Conservation (phyloP, 176 grass and related monocot species). For the Hordeum vulgare region DNA sequence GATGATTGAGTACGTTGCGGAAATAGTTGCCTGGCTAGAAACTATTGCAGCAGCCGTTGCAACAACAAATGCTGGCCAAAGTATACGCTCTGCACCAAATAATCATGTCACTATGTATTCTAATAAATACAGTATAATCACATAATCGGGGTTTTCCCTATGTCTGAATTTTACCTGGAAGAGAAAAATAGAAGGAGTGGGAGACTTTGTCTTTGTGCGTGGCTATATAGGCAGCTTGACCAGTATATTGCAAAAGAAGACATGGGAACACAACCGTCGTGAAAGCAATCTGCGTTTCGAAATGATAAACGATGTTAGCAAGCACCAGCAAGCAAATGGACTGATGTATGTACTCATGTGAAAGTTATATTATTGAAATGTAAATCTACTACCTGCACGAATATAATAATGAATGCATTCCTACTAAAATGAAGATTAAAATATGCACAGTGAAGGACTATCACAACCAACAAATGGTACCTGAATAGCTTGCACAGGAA, state of each 20-base stretch:
- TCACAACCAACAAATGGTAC: slow-evolving; percentile 17
- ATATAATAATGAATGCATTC: background rate
- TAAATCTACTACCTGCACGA: background rate
- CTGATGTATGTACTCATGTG: background rate
- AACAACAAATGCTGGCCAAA: slow-evolving; percentile 67
- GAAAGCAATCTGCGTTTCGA: slow-evolving; percentile 65
- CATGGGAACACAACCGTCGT: slow-evolving; percentile 72
- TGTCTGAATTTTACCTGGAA: slow-evolving; percentile 46
- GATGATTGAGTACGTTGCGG: slow-evolving; percentile 78
- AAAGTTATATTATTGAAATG: background rate
- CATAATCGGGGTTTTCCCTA: background rate
- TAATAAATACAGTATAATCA: background rate
- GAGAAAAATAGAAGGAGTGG: slow-evolving; percentile 66
- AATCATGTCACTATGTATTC: background rate
- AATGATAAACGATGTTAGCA: background rate
- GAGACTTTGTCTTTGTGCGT: background rate
- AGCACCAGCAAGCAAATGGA: background rate
- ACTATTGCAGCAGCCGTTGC: slow-evolving; percentile 77
- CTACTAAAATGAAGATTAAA: background rate
- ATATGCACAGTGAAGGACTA: background rate
- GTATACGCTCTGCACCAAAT: slow-evolving; percentile 40
- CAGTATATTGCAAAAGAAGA: slow-evolving; percentile 87
- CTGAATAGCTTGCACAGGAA: slow-evolving; percentile 80
- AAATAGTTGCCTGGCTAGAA: slow-evolving; percentile 93
- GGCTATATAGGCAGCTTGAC: slow-evolving; percentile 78